phyloP scores from a whole-genome alignment of 257 asterid species.

The Ligustrum vulgare region DNA sequence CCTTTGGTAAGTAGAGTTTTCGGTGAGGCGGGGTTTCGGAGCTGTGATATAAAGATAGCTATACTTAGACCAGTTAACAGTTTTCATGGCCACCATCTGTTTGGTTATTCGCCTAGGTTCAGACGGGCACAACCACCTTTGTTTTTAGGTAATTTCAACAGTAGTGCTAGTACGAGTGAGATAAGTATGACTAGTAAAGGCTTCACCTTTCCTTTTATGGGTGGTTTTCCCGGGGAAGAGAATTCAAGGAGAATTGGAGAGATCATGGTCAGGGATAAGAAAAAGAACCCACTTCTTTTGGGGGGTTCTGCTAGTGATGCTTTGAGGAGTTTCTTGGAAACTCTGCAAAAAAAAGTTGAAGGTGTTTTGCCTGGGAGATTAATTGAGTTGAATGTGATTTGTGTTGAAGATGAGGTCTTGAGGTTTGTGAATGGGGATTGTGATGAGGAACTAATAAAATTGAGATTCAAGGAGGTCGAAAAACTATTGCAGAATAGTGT shows the following conservation, averaged over 20 bases:
- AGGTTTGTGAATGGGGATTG: conserved; percentile 51
- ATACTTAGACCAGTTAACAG: conserved; percentile 51
- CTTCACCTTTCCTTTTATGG: conserved; percentile 71
- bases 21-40: conserved; percentile 86
- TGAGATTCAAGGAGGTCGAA: conserved; percentile 55
- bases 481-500: conserved; percentile 29
- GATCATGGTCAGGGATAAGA: conserved; percentile 49
- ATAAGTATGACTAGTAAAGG: conserved; percentile 24
- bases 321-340: conserved; percentile 51
- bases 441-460: conserved; percentile 49
- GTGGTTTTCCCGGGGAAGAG: conserved; percentile 60
- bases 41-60: conserved; percentile 77
- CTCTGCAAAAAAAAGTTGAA: conserved; percentile 31
- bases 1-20: conserved; percentile 85
- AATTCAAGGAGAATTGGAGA: conserved; percentile 62
- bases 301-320: conserved; percentile 71
- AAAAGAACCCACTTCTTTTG: conserved; percentile 66
- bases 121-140: conserved; percentile 58
- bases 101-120: conserved; percentile 55
- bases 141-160: conserved; percentile 56
- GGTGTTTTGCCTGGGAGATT: conserved; percentile 48
- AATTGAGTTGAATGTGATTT: conserved; percentile 52
- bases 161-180: conserved; percentile 20
- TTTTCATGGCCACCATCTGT: conserved; percentile 43
- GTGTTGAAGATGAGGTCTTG: conserved; percentile 52